Evolutionary conservation across 192 early-diverging fungal species (phyloP), one percentile per base, ranked within the genome.

Genomic region (Coemansia sp.): DNA sequence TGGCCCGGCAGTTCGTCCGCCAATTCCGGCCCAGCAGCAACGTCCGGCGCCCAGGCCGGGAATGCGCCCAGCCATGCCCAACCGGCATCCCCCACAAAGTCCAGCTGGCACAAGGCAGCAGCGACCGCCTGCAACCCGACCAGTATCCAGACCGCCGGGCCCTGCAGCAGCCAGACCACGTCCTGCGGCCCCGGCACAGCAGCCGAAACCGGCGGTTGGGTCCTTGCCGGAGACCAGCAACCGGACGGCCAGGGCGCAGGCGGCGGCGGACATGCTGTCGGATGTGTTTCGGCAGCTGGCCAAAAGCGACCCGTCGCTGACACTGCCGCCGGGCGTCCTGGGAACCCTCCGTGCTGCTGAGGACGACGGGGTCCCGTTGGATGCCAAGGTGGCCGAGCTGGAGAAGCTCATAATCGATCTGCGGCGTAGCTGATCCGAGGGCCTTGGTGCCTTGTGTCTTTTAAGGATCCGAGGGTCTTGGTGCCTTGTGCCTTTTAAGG

Each of bases 231-330:
- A n/a, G n/a, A n/a, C n/a, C n/a, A n/a, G n/a, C n/a, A n/a, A n/a
- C n/a, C n/a, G n/a, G n/a, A n/a, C 60, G 17, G 68, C 45, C 33
- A 72, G 65, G 40, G 68, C 68, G n/a, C 68, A 72, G 50, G 68
- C 35, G 10, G 68, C 68, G 1, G 68, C 68, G 21, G 48, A 52
- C 10, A 46, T 72, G 54, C 51, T 72, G 39, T 60, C 68, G 1
- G 68, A 65, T 23, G 68, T 72, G 8, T 45, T 72, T n/a, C 56
- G 61, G 8, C 48, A 48, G 1, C 40, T 72, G 30, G 47, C 53
- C n/a, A 60, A 46, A 34, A 39, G 13, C 12, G 52, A 64, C 12
- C 55, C 61, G 26, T 46, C 57, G 40, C 44, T 67, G 19, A n/a
- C 19, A 22, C 27, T 27, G 17, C n/a, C 28, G 25, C 1, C 35